Evolutionary conservation across 306 rosid genomes (phyloP).

Genomic region (Prunus fruticosa): DNA sequence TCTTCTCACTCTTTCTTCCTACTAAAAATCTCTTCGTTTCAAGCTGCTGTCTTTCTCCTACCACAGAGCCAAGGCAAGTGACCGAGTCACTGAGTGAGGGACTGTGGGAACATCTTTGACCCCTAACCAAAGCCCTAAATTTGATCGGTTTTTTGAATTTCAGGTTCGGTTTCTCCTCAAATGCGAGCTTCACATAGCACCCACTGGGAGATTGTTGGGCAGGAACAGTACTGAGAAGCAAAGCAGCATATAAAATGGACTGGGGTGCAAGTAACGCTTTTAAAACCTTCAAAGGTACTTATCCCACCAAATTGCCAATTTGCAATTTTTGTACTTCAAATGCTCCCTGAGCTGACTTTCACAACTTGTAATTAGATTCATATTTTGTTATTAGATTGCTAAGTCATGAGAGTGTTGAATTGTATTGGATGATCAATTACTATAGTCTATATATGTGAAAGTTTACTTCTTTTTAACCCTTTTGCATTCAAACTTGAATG

Average conservation of each 20-base stretch:
- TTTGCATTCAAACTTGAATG: background rate
- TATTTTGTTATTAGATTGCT: background rate
- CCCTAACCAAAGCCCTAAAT: background rate
- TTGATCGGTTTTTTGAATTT: constrained; percentile 21
- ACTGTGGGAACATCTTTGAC: background rate
- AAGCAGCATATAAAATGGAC: constrained; percentile 52
- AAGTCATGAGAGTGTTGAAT: background rate
- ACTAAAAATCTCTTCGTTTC: background rate
- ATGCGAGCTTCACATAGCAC: background rate
- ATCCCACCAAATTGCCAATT: background rate
- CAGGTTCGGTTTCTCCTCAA: background rate
- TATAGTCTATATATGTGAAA: background rate
- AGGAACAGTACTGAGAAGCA: constrained; percentile 36
- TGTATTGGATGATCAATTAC: background rate
- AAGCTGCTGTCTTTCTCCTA: background rate
- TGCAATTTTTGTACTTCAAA: background rate
- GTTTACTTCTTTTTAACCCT: background rate
- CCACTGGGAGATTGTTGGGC: constrained; percentile 28
- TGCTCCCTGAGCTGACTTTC: background rate
- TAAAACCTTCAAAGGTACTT: constrained; percentile 68
- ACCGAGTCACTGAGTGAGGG: background rate
- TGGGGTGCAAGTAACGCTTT: constrained; percentile 60
- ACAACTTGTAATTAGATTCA: background rate
- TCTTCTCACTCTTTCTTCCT: background rate
- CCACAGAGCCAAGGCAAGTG: background rate